A percentile compares a stretch with the other conserved stretches of the same genome.
phyloP scores from a whole-genome alignment of 768 basidiomycete genomes.

The Mycena olivaceomarginata region DNA sequence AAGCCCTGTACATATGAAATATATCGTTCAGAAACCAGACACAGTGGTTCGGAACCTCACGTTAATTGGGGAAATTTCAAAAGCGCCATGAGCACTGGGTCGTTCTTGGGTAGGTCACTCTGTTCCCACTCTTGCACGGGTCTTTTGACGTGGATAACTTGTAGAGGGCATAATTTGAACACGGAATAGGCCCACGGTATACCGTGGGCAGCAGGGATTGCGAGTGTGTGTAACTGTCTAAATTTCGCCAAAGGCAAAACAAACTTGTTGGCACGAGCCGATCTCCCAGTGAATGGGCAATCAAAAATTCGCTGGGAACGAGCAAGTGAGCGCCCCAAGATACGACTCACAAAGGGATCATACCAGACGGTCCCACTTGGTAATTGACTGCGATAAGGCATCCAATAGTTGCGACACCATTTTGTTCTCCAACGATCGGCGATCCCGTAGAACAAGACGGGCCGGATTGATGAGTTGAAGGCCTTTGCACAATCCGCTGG shows the following conservation, averaged over 20 bases:
- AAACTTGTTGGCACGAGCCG: too few species aligned
- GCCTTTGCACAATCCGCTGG: constrained; percentile 27
- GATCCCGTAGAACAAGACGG: neutral
- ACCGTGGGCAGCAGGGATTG: neutral
- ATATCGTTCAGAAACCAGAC: neutral
- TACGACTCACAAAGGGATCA: too few species aligned
- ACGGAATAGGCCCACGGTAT: too few species aligned
- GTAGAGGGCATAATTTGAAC: neutral
- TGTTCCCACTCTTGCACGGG: neutral
- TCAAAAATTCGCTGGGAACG: too few species aligned
- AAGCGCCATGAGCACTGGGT: neutral
- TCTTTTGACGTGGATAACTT: constrained; percentile 4
- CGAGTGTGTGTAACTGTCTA: too few species aligned
- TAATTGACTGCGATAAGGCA: too few species aligned
- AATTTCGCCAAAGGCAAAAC: too few species aligned
- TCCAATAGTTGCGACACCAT: too few species aligned
- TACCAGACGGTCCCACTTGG: too few species aligned
- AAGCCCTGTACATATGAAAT: neutral
- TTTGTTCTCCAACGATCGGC: too few species aligned
- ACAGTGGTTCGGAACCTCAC: neutral
- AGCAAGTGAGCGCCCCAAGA: too few species aligned
- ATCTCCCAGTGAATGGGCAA: too few species aligned
- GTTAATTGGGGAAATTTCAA: neutral
- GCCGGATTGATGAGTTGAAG: neutral
- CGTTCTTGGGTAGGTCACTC: neutral